Evolutionary conservation across 2,329 filamentous ascomycete species (phyloP).

Genomic region (Stachybotrys elegans): DNA sequence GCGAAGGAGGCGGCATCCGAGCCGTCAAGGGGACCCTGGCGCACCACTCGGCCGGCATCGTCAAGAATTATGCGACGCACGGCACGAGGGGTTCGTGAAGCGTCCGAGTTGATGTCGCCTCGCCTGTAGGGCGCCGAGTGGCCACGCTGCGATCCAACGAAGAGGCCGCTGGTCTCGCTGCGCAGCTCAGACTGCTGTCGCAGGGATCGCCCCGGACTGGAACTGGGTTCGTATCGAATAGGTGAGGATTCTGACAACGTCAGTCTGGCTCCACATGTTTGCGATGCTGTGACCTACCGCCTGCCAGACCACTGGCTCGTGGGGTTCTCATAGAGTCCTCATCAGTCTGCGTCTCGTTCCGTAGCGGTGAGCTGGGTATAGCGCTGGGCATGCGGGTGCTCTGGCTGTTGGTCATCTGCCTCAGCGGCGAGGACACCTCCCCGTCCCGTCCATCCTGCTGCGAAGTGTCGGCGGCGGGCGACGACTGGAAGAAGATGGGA

Average conservation of each 20-base stretch:
- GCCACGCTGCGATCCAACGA: slow-evolving; percentile 62
- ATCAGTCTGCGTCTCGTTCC: slow-evolving; percentile 50
- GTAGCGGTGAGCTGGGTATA: slow-evolving; percentile 53
- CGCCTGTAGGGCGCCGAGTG: slow-evolving; percentile 54
- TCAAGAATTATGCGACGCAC: slow-evolving; percentile 55
- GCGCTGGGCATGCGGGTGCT: slow-evolving; percentile 34
- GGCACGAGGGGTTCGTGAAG: slow-evolving; percentile 50
- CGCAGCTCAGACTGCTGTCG: slow-evolving; percentile 65
- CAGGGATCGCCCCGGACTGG: slow-evolving; percentile 67
- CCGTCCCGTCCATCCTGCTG: slow-evolving; percentile 23
- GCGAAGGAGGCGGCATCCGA: slow-evolving; percentile 58
- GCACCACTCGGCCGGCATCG: slow-evolving; percentile 52
- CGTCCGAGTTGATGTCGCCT: slow-evolving; percentile 83
- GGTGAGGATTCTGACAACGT: slow-evolving; percentile 80
- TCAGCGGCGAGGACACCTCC: slow-evolving; percentile 48
- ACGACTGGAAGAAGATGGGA: slow-evolving; percentile 69
- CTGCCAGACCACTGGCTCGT: slow-evolving; percentile 56
- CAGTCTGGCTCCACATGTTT: neutral
- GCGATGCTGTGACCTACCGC: too few relatives aligned
- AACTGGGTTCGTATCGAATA: slow-evolving; percentile 85
- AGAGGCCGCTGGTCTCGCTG: slow-evolving; percentile 82
- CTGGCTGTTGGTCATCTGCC: slow-evolving; percentile 54
- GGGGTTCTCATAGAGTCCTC: slow-evolving; percentile 62
- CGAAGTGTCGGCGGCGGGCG: slow-evolving; percentile 25
- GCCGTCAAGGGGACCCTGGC: slow-evolving; percentile 43